These are phyloP conservation scores for Ricinus communis DNA, from an alignment of 345 rosid species.

Conservation along the genomic window DNA sequence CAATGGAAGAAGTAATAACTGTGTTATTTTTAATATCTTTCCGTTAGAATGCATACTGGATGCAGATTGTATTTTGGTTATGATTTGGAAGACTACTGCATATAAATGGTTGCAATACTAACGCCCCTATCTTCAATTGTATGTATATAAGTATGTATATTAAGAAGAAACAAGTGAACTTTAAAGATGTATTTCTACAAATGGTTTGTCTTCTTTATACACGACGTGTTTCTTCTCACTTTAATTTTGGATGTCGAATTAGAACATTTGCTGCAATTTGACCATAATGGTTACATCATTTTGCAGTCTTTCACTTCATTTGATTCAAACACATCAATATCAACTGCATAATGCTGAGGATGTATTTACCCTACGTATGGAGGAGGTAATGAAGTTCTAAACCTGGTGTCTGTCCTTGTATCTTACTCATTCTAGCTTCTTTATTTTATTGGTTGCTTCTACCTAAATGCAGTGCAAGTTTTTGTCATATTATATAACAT, in stretches of 20 bases:
- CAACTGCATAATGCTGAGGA: slow-evolving; percentile 76
- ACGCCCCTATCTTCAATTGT: neutral
- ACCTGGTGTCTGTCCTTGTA: neutral
- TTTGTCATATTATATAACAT: neutral
- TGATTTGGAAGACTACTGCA: no score
- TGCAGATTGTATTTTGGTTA: no score
- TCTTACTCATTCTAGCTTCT: neutral
- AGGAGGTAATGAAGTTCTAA: slow-evolving; percentile 46
- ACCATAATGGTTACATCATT: slow-evolving; percentile 4
- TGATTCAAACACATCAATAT: slow-evolving; percentile 64
- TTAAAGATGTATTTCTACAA: neutral
- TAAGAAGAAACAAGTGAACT: neutral
- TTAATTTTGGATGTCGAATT: neutral
- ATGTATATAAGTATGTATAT: neutral
- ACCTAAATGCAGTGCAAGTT: neutral
- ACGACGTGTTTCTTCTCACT: neutral
- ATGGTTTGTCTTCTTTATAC: neutral
- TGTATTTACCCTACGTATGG: slow-evolving; percentile 58
- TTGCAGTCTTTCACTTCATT: slow-evolving; percentile 84
- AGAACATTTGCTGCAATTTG: neutral
- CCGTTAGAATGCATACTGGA: no score
- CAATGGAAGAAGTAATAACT: no score
- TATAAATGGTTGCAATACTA: neutral
- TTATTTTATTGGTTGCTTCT: neutral
- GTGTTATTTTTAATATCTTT: no score